These are phyloP conservation scores for Cylindrotheca fusiformis DNA, from an alignment of 108 stramenopile genomes.

Conservation along the genomic window DNA sequence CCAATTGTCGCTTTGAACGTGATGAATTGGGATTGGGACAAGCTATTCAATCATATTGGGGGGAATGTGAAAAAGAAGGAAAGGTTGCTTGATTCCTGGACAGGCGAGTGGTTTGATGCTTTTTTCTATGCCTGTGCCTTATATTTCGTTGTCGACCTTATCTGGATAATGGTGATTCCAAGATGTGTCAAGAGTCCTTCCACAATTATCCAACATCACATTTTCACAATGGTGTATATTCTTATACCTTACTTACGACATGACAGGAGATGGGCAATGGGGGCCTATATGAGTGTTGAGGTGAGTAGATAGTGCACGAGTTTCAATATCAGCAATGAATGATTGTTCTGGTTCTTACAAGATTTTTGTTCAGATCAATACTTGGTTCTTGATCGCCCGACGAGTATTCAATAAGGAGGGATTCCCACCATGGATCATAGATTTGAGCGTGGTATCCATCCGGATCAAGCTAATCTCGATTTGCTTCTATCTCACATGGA, in stretches of 20 bases:
- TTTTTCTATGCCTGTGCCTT: slow-evolving; percentile 55
- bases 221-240: slow-evolving; percentile 76
- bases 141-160: slow-evolving; percentile 71
- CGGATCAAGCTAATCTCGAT: slow-evolving; percentile 81
- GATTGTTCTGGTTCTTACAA: background rate
- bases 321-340: background rate
- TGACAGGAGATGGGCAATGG: slow-evolving; percentile 81
- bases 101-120: slow-evolving; percentile 71
- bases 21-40: slow-evolving; percentile 88
- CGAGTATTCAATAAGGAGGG: slow-evolving; percentile 89
- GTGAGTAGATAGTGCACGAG: background rate
- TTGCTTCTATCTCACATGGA: slow-evolving; percentile 75
- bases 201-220: slow-evolving; percentile 81
- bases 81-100: slow-evolving; percentile 64
- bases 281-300: slow-evolving; percentile 80
- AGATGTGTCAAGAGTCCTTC: slow-evolving; percentile 63
- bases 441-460: slow-evolving; percentile 66
- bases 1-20: slow-evolving; percentile 78
- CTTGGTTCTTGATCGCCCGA: slow-evolving; percentile 88
- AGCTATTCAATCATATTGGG: slow-evolving; percentile 30
- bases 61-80: slow-evolving; percentile 25
- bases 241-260: slow-evolving; percentile 52
- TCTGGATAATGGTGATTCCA: slow-evolving; percentile 68
- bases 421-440: slow-evolving; percentile 80
- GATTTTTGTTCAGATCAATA: slow-evolving; percentile 47